Evolutionary conservation across 164 flowering plant genomes (phyloP).

Genomic region (Brasenia schreberi): DNA sequence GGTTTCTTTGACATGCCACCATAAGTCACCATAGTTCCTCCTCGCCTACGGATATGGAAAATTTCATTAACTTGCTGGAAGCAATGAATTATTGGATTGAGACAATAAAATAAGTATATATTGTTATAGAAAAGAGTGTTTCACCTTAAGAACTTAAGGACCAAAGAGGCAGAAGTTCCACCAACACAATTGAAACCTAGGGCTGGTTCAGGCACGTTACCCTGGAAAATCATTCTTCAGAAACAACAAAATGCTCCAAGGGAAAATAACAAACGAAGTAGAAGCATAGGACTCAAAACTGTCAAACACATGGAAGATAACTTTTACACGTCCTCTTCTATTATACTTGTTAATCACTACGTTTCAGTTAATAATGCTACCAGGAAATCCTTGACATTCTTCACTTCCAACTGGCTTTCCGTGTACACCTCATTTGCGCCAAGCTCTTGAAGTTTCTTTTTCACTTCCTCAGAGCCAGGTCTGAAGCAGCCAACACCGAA

Average conservation of each 20-base stretch:
- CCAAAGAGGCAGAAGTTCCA: conserved; percentile 77
- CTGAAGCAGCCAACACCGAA: conserved; percentile 16
- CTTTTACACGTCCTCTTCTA: not conserved
- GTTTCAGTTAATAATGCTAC: conserved; percentile 24
- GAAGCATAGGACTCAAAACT: not conserved
- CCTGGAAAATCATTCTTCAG: conserved; percentile 18
- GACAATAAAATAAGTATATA: not conserved
- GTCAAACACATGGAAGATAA: conserved; percentile 1
- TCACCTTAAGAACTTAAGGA: conserved; percentile 82
- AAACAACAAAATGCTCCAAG: not conserved
- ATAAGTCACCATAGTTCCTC: conserved; percentile 99
- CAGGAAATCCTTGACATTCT: conserved; percentile 69
- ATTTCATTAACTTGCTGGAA: not conserved
- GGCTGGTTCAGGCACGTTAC: conserved; percentile 61
- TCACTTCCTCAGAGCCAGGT: conserved; percentile 62
- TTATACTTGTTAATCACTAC: not conserved
- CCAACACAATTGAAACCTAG: conserved; percentile 93
- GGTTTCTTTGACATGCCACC: conserved; percentile 99
- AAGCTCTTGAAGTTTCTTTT: conserved; percentile 56
- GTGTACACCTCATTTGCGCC: conserved; percentile 86
- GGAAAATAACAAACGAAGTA: not conserved
- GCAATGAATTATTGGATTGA: not conserved
- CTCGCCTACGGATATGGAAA: conserved; percentile 34
- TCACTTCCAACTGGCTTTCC: conserved; percentile 64
- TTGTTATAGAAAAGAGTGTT: not conserved